phyloP scores from a whole-genome alignment of 257 asterid species.

The Solanum peruvianum region DNA sequence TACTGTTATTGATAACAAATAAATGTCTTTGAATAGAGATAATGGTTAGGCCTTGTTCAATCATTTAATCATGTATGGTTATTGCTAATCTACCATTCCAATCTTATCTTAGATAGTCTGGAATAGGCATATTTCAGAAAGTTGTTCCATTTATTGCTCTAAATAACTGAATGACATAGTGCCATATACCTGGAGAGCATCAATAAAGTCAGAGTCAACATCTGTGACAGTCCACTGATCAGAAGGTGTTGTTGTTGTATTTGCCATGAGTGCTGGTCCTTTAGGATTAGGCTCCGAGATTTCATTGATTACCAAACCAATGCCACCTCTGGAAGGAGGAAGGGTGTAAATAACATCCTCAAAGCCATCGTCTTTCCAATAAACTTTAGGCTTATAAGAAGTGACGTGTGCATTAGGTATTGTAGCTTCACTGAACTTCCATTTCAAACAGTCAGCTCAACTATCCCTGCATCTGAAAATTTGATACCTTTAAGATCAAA shows the following conservation, averaged over 20 bases:
- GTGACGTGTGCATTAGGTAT: constrained; percentile 51
- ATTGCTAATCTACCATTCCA: not conserved
- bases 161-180: not conserved
- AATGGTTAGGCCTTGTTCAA: not conserved
- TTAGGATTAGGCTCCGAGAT: constrained; percentile 9
- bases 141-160: not conserved
- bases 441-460: constrained; percentile 57
- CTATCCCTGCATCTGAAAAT: constrained; percentile 30
- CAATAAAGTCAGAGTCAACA: constrained; percentile 72
- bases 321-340: constrained; percentile 40
- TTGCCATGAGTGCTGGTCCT: not conserved
- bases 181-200: constrained; percentile 49
- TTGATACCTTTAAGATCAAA: constrained; percentile 59
- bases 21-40: not conserved
- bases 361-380: constrained; percentile 77
- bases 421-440: constrained; percentile 67
- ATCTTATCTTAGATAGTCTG: not conserved
- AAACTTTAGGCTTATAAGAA: constrained; percentile 67
- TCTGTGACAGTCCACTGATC: constrained; percentile 57
- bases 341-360: constrained; percentile 62
- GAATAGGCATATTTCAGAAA: not conserved
- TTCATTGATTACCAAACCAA: constrained; percentile 50
- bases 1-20: not conserved
- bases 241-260: not conserved
- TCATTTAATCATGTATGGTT: not conserved